These are phyloP conservation scores for Rubia tinctorum DNA, from an alignment of 305 asterid species.

Conservation along the genomic window DNA sequence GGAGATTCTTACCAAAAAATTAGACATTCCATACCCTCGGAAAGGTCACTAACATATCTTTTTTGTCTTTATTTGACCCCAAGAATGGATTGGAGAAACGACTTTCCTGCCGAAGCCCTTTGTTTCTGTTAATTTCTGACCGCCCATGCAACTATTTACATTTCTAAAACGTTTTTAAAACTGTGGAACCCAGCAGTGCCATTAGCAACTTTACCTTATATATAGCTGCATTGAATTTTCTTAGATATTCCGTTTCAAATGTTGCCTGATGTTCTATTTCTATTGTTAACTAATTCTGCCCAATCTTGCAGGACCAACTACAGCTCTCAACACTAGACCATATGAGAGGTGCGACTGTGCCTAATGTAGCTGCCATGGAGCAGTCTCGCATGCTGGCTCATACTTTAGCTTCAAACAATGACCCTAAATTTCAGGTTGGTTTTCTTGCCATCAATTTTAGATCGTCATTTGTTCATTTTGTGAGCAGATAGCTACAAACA, in stretches of 20 bases:
- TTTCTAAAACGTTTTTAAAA: neutral
- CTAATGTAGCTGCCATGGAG: conserved; percentile 84
- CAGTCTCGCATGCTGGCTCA: conserved; percentile 95
- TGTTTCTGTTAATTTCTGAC: neutral
- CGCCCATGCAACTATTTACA: neutral
- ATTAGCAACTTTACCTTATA: neutral
- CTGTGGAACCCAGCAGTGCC: neutral
- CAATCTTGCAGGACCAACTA: conserved; percentile 71
- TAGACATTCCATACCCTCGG: neutral
- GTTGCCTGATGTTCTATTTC: neutral
- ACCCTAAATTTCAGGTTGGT: conserved; percentile 95
- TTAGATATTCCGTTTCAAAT: neutral
- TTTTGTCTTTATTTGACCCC: neutral
- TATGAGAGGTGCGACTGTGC: conserved; percentile 54
- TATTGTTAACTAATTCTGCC: neutral
- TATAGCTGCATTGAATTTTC: neutral
- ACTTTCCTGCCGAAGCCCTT: neutral
- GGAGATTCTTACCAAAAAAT: neutral
- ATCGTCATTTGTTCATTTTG: neutral
- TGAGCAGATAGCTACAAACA: neutral
- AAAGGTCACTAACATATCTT: no score
- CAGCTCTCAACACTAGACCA: conserved; percentile 73
- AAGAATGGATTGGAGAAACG: neutral
- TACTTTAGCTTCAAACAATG: conserved; percentile 88
- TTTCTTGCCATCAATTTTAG: neutral